Conservation (phyloP, 305 asterid genomes). For the Fraxinus nigra region DNA sequence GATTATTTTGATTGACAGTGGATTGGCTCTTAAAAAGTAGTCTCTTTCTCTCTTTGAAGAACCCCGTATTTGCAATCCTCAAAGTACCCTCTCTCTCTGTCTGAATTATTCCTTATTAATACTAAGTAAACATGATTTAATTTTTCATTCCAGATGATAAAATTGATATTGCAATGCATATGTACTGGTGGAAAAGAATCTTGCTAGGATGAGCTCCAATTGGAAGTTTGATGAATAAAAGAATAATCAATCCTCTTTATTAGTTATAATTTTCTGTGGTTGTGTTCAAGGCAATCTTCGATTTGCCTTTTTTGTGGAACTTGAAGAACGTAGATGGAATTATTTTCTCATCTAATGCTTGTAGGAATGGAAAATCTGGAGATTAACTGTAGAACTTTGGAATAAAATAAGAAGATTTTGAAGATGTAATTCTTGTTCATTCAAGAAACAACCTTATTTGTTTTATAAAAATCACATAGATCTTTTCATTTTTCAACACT, state of each 20-base stretch:
- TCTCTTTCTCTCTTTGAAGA: constrained; percentile 82
- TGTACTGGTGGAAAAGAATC: constrained; percentile 30
- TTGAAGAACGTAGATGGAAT: constrained; percentile 24
- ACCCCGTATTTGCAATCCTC: constrained; percentile 77
- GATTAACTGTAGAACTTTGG: constrained; percentile 44
- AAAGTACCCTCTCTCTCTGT: constrained; percentile 28
- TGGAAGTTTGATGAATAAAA: constrained; percentile 37
- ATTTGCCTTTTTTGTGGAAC: constrained; percentile 24
- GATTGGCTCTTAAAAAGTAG: constrained; percentile 77
- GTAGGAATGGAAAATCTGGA: constrained; percentile 46
- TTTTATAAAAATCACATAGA: background rate
- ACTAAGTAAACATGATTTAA: background rate
- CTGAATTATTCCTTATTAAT: no score
- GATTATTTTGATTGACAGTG: constrained; percentile 72
- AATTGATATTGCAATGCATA: constrained; percentile 36
- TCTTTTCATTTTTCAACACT: background rate
- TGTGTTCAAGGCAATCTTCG: constrained; percentile 24
- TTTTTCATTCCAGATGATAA: background rate
- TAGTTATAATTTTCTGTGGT: constrained; percentile 19
- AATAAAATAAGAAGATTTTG: constrained; percentile 30
- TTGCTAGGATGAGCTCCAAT: constrained; percentile 24
- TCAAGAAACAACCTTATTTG: background rate
- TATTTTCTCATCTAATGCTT: constrained; percentile 30
- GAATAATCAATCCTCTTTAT: background rate
- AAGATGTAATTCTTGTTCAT: constrained; percentile 17